Evolutionary conservation across 768 basidiomycete genomes (phyloP), one percentile per base, ranked within the genome.

Genomic region (Phanerochaete carnosa): DNA sequence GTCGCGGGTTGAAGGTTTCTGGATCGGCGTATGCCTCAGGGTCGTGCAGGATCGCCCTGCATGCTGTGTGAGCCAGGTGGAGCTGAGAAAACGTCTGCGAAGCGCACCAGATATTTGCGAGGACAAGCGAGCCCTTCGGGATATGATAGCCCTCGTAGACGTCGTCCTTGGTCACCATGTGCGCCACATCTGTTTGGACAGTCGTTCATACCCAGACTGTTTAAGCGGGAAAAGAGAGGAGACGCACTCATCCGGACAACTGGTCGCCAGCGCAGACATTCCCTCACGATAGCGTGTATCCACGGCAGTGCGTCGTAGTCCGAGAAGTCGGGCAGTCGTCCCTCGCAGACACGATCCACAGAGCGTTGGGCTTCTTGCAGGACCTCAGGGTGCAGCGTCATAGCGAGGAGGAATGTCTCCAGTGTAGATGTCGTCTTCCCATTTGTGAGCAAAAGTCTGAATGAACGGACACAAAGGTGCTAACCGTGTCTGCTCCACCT

Each of bases 321-420:
- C 1, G 61, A 35, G 45, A 62, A 65, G 16, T 45, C 49, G 2
- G 64, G 64, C 3, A 65, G 60, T 26, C 64, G 51, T 7, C 56
- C 60, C 19, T 50, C 32, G 45, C 61, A 50, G 12, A 59, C 61
- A 2, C 23, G 29, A 25, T 65, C 58, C 9, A 65, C 33, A 22
- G 59, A 39, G 9, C 16, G 19, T 29, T 57, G 64, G 3, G 64
- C 64, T 45, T 55, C 59, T 19, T 46, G 22, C 37, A 49, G 57
- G 12, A 49, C 35, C 7, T 62, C 61, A 4, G 61, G 61, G 39
- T 56, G 29, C 4, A 62, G 58, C n/a, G 53, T 28, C 64, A 65
- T 59, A 0, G 64, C 64, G 0, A 62, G 54, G 28, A 65, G 50
- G 57, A 77, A 75, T 6, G 74, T 66, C 1, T 62, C 63, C n/a